A percentile compares a stretch with the other conserved stretches of the same genome.
These are phyloP conservation scores for Endoconidiophora laricicola DNA, from an alignment of 2,329 filamentous ascomycete genomes.

Conservation along the genomic window DNA sequence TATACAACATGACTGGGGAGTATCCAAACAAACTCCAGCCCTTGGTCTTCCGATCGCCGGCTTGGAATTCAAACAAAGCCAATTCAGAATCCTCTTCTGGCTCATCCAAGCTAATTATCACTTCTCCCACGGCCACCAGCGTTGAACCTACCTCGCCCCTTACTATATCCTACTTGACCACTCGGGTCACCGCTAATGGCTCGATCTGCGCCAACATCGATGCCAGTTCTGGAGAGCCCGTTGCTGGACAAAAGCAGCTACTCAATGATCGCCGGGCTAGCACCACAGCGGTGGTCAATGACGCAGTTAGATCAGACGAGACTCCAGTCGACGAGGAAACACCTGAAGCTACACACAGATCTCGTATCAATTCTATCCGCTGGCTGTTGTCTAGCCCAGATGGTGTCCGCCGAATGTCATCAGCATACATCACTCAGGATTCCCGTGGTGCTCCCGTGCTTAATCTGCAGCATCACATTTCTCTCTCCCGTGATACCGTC, in stretches of 20 bases:
- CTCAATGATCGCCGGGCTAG: too few relatives aligned
- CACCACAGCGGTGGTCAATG: background rate
- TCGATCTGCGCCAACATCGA: background rate
- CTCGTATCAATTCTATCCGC: constrained; percentile 5
- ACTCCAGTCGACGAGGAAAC: background rate
- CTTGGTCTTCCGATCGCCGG: background rate
- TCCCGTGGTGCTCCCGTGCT: background rate
- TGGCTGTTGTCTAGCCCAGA: constrained; percentile 3
- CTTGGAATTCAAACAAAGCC: background rate
- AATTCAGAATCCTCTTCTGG: background rate
- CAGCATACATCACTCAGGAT: constrained; percentile 5
- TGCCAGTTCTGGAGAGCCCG: background rate
- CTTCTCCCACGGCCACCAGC: too few relatives aligned
- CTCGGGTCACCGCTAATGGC: background rate
- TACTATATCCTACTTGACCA: constrained; percentile 1
- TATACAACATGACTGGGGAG: too few relatives aligned
- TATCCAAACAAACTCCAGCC: too few relatives aligned
- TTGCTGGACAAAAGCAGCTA: background rate
- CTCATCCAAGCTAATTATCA: background rate
- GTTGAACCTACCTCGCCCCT: constrained; percentile 9
- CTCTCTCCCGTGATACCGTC: background rate
- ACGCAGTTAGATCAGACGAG: background rate
- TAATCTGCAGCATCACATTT: constrained; percentile 1
- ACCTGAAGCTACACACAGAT: background rate
- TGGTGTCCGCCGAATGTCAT: constrained; percentile 1